phyloP scores from a whole-genome alignment of 768 basidiomycete genomes.

The Crucibulum laeve region DNA sequence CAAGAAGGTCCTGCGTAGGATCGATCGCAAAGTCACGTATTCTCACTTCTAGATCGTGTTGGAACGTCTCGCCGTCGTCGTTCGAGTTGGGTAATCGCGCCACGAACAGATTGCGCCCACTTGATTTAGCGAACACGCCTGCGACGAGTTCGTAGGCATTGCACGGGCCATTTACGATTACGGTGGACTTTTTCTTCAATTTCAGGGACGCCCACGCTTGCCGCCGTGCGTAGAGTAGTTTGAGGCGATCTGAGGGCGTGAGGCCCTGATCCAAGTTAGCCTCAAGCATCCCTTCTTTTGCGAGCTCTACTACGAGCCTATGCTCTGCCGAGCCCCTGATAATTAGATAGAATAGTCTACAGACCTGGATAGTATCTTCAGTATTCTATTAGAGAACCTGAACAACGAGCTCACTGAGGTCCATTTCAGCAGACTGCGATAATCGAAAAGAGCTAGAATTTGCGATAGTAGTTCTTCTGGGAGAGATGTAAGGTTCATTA shows the following conservation, averaged over 20 bases:
- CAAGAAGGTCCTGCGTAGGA: constrained; percentile 56
- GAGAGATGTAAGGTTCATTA: too few relatives aligned
- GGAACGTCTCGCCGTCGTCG: constrained; percentile 8
- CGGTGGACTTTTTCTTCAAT: constrained; percentile 9
- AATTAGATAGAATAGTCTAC: too few relatives aligned
- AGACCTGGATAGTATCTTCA: too few relatives aligned
- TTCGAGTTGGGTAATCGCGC: constrained; percentile 19
- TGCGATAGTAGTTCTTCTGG: too few relatives aligned
- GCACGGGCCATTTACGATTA: constrained; percentile 13
- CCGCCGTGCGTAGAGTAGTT: constrained; percentile 12
- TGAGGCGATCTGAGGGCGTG: constrained; percentile 15
- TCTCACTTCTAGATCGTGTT: constrained; percentile 28
- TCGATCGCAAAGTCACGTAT: constrained; percentile 60
- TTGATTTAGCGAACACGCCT: constrained; percentile 48
- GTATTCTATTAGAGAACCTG: too few relatives aligned
- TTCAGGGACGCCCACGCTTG: constrained; percentile 18
- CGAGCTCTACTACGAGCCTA: too few relatives aligned
- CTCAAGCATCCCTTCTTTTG: too few relatives aligned
- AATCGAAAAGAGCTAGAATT: too few relatives aligned
- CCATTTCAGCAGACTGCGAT: too few relatives aligned
- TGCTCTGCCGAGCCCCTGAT: too few relatives aligned
- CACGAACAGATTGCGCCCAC: constrained; percentile 11
- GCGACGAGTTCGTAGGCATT: constrained; percentile 57
- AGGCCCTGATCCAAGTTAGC: constrained; percentile 3
- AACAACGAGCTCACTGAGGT: too few relatives aligned